Base-by-base conservation (phyloP, 2,329 filamentous ascomycete genomes). In the Tolypocladium capitatum region DNA sequence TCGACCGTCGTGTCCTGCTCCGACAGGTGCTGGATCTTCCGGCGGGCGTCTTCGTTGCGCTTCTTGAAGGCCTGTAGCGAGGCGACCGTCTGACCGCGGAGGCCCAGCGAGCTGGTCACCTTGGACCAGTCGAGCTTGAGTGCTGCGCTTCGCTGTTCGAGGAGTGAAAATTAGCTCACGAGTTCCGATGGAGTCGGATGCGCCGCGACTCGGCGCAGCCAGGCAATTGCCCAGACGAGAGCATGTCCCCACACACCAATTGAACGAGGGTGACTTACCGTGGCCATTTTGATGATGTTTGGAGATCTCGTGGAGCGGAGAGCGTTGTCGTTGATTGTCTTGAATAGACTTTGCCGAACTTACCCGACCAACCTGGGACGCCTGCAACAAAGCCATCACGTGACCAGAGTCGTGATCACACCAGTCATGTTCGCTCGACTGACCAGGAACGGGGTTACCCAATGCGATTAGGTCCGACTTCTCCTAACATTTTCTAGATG, bases 111-210 rank as follows among this genome's bases (percentile, higher is more conserved):
- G 73, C 80, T 81, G 72, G 84, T 84, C 65, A 98, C 81, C 76
- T 94, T 92, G 74, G 81, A 81, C 92, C 92, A 98, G 83, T 98
- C 92, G 79, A 98, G 81, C 82, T 97, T 98, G 73, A 94, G 81
- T 72, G 91, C 90, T 78, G 91, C 90, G 81, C 88, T 95, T 80
- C 89, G 86, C 91, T 97, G 70, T 69, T 55, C 41, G 52, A 56
- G 48, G 54, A 56, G 51, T 58, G 56, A 63, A 73, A 76, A 76
- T 78, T 76, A 78, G 75, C 74, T 76, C 74, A 74, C 51, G 47
- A 18, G 34, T 50, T 45, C 35, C 31, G 34, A 21, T 24, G 35
- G 32, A 20, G 40, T 28, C 24, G 38, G 28, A 16, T 21, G 40
- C 14, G 36, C 21, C 18, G 45, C 41, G 44, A 28, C 34, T 13